These are phyloP conservation scores for Claviceps spartinae DNA, from an alignment of 2,329 filamentous ascomycete genomes.

Conservation along the genomic window DNA sequence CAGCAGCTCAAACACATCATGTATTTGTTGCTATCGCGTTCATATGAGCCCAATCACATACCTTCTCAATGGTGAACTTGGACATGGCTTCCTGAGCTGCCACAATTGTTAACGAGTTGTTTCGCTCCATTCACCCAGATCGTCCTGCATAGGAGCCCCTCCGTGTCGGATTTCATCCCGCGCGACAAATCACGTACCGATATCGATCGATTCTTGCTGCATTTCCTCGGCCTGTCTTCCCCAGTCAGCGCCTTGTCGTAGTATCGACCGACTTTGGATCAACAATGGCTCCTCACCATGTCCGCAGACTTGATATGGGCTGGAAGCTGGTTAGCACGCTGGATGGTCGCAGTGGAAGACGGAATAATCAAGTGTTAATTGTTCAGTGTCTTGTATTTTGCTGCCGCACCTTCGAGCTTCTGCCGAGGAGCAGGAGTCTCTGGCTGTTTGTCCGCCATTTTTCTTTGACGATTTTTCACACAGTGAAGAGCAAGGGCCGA, in stretches of 20 bases:
- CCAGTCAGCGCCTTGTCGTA: constrained; percentile 15
- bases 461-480: not conserved
- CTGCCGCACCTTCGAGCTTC: constrained; percentile 57
- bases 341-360: not conserved
- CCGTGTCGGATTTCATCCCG: too few species aligned
- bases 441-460: constrained; percentile 27
- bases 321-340: constrained; percentile 25
- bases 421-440: constrained; percentile 44
- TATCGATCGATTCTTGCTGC: constrained; percentile 90
- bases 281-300: constrained; percentile 53
- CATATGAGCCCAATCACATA: constrained; percentile 12
- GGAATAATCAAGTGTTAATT: not conserved
- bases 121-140: not conserved
- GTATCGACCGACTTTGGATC: not conserved
- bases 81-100: constrained; percentile 49
- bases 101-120: not conserved
- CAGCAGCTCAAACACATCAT: constrained; percentile 6
- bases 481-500: not conserved
- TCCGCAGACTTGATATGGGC: constrained; percentile 96
- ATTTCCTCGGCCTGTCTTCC: constrained; percentile 74
- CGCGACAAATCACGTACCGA: constrained; percentile 49
- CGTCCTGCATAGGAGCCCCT: too few species aligned
- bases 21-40: too few species aligned
- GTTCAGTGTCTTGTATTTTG: not conserved
- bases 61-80: constrained; percentile 51